Base-by-base conservation (phyloP, 352 stramenopile species). In the Sclerospora graminicola region DNA sequence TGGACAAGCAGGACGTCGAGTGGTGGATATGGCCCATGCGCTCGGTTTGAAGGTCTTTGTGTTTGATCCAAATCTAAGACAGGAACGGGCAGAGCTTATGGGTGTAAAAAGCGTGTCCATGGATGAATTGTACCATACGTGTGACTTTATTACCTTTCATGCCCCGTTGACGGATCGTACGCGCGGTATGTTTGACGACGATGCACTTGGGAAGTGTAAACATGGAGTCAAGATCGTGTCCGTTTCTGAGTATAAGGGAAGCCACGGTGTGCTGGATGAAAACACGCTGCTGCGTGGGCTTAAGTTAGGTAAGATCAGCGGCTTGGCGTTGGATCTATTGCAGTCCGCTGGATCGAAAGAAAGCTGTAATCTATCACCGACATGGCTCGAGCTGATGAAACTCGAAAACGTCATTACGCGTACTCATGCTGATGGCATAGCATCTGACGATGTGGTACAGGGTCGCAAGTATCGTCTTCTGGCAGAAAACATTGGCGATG, bases 101-200 rank as follows among this genome's bases (percentile, higher is more conserved):
- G 76, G 76, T 18, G 69, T 89, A 40, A 83, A 81, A 48, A 61
- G 66, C 28, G 54, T 71, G 2, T 66, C 66, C 8, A 62, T 90
- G 24, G 56, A 76, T 33, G 65, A 85, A 16, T 51, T 90, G 26
- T 90, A 86, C 51, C 43, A 48, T 21, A 57, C 60, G 26, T 84
- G 74, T 29, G 94, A 98, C 72, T 96, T 97, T 58, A 80, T 98
- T 45, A 86, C 75, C 18, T 84, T 98, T 59, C 95, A 98, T 66
- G 92, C 94, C 35, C 94, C 94, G 13, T 84, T 97, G 50, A 97
- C 95, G 31, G 94, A 86, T 23, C 69, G 83, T 10, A 92, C 95
- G 28, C 70, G 73, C 31, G 67, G 92, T 52, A 94, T 97, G 64
- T 92, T 97, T 49, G 62, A 80, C 53, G 76, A 60, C 18, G 55